Evolutionary conservation across 2,329 filamentous ascomycete species (phyloP).

Genomic region (Phoma sp.): DNA sequence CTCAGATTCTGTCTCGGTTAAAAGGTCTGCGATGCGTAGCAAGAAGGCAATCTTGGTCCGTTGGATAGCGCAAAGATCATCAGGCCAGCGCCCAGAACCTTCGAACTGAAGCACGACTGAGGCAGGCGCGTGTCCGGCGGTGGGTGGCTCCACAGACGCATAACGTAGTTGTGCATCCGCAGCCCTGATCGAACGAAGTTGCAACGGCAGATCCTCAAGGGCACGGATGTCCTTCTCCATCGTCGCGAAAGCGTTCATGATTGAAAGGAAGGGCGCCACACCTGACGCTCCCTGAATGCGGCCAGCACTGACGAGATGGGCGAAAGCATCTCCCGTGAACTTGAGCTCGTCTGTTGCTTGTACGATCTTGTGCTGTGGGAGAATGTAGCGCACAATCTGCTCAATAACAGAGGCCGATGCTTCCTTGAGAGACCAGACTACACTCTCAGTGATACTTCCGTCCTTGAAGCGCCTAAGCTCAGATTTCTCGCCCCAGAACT

Average conservation of each 20-base stretch:
- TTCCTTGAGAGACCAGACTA: slow-evolving; percentile 76
- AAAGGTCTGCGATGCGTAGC: slow-evolving; percentile 72
- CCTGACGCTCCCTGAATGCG: slow-evolving; percentile 46
- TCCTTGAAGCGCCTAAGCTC: slow-evolving; percentile 95
- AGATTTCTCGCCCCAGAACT: slow-evolving; percentile 94
- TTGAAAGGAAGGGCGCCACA: slow-evolving; percentile 67
- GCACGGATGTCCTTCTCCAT: slow-evolving; percentile 79
- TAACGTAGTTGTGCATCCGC: slow-evolving; percentile 77
- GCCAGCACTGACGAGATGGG: slow-evolving; percentile 51
- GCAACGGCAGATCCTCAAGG: slow-evolving; percentile 85
- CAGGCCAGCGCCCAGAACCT: slow-evolving; percentile 90
- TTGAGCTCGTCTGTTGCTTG: slow-evolving; percentile 57
- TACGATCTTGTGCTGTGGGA: slow-evolving; percentile 72
- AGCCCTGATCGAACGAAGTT: slow-evolving; percentile 79
- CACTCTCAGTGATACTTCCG: slow-evolving; percentile 88
- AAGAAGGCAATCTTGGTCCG: slow-evolving; percentile 91
- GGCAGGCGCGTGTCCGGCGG: slow-evolving; percentile 62
- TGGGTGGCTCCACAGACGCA: slow-evolving; percentile 66
- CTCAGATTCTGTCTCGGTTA: slow-evolving; percentile 67
- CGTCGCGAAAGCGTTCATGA: slow-evolving; percentile 72
- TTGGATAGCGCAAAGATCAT: slow-evolving; percentile 89
- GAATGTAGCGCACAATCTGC: slow-evolving; percentile 77
- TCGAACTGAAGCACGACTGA: slow-evolving; percentile 91
- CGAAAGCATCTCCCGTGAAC: slow-evolving; percentile 56
- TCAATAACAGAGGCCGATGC: slow-evolving; percentile 71